Base-by-base conservation (phyloP, 169 alveolate genomes). In the Plasmodium vivax region DNA sequence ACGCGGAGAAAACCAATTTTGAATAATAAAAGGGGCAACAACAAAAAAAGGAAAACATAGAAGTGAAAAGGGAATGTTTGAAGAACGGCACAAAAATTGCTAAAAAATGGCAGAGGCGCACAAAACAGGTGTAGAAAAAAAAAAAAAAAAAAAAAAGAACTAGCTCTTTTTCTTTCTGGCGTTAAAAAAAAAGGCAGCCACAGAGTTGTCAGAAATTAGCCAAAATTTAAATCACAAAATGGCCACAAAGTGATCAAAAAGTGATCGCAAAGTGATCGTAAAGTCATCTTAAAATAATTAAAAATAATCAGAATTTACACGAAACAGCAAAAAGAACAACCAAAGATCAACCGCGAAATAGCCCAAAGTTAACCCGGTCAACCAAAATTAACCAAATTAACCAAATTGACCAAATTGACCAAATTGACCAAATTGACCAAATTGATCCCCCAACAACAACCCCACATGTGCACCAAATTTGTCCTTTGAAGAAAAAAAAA, bases 401-500 rank as follows among this genome's bases (percentile, higher is more conserved):
- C 2, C 45, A 38, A 38, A 4, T 1, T 38, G 7, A 38, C 8
- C 2, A 3, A 38, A 38, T 1, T 38, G 41, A 34, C 41, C 41
- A 10, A 10, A 45, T 9, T 45, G 56, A 45, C 56, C 56, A 38
- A 38, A 38, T 38, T 38, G 7, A 38, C 45, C 45, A 45, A 45
- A 45, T 45, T 45, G 56, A 45, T n/a, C 56, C 56, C 56, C 56
- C 9, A 45, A 45, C 56, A 10, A 45, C 56, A 45, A 45, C n/a
- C 16, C 56, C 10, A 77, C 71, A 71, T 41, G 71, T 62, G 84
- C 82, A 84, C 93, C 54, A 84, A 19, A 23, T 38, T 84, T n/a
- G 73, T 32, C 84, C 82, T 16, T 41, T 45, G 3, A 51, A 51
- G 3, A 51, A 51, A 51, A 51, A 51, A n/a, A 84, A 84, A 68